phyloP scores from a whole-genome alignment of 805 yeast genomes.

The Kuraishia ogatae region DNA sequence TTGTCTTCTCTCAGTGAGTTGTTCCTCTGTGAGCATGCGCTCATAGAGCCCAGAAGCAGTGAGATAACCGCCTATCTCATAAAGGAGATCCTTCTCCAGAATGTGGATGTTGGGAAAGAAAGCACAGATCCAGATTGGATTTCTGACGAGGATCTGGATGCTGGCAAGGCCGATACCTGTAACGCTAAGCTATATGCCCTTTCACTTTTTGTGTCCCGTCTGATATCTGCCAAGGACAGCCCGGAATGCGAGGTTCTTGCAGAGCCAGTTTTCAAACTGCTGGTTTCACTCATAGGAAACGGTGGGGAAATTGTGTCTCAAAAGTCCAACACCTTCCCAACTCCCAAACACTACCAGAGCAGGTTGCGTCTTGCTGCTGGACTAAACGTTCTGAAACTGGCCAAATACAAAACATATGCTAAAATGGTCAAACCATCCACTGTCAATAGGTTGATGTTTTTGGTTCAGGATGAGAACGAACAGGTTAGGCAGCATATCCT shows the following conservation, averaged over 20 bases:
- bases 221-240: slow-evolving; percentile 31
- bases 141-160: slow-evolving; percentile 13
- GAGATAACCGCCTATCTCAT: slow-evolving; percentile 54
- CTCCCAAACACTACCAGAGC: slow-evolving; percentile 56
- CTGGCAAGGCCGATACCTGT: slow-evolving; percentile 9
- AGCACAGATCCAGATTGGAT: slow-evolving; percentile 21
- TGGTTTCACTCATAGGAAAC: slow-evolving; percentile 58
- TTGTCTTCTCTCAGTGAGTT: slow-evolving; percentile 55
- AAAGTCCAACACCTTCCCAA: slow-evolving; percentile 37
- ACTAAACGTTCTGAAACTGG: slow-evolving; percentile 50
- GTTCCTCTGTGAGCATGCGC: slow-evolving; percentile 35
- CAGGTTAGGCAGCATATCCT: slow-evolving; percentile 48
- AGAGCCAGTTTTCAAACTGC: slow-evolving; percentile 57
- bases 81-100: slow-evolving; percentile 51
- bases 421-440: slow-evolving; percentile 41
- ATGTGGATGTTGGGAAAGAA: slow-evolving; percentile 27
- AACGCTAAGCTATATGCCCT: slow-evolving; percentile 30
- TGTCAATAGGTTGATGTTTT: slow-evolving; percentile 42
- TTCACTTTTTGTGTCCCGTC: slow-evolving; percentile 49
- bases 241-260: slow-evolving; percentile 34
- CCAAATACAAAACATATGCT: slow-evolving; percentile 43
- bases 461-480: slow-evolving; percentile 60
- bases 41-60: slow-evolving; percentile 40
- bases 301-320: slow-evolving; percentile 66
- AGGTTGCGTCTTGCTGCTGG: slow-evolving; percentile 66